A percentile compares a stretch with the other conserved stretches of the same genome.
These are phyloP conservation scores for Pistacia vera DNA, from an alignment of 345 rosid genomes.

Conservation along the genomic window DNA sequence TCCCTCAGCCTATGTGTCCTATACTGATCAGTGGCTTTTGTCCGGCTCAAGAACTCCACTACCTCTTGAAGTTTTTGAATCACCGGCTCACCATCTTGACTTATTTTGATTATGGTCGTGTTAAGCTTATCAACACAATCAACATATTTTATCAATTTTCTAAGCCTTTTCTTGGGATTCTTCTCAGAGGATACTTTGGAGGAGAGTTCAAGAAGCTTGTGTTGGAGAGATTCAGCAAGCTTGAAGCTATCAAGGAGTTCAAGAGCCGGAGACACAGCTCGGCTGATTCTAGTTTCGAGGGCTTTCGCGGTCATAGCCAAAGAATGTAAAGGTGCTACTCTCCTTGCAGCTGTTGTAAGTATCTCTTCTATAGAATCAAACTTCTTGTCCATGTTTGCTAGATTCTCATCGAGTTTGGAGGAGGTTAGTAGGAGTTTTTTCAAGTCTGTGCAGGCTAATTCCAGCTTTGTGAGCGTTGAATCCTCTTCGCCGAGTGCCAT, in stretches of 20 bases:
- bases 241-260: conserved; percentile 50
- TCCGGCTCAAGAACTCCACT: conserved; percentile 78
- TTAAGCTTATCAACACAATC: conserved; percentile 50
- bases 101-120: conserved; percentile 36
- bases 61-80: conserved; percentile 74
- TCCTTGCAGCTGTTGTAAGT: conserved; percentile 44
- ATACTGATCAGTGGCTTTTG: conserved; percentile 59
- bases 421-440: conserved; percentile 43
- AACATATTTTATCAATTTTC: conserved; percentile 38
- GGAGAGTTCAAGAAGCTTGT: conserved; percentile 41
- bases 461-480: conserved; percentile 37
- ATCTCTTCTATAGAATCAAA: conserved; percentile 40
- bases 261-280: conserved; percentile 59
- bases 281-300: conserved; percentile 60
- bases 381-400: conserved; percentile 40
- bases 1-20: conserved; percentile 51
- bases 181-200: conserved; percentile 26
- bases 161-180: conserved; percentile 37
- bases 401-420: conserved; percentile 28
- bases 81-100: conserved; percentile 52
- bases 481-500: conserved; percentile 37
- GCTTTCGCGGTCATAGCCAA: conserved; percentile 56
- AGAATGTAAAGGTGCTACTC: conserved; percentile 60
- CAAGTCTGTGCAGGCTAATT: conserved; percentile 44
- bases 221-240: conserved; percentile 49